Base-by-base conservation (phyloP, 345 rosid genomes). In the Hevea brasiliensis region DNA sequence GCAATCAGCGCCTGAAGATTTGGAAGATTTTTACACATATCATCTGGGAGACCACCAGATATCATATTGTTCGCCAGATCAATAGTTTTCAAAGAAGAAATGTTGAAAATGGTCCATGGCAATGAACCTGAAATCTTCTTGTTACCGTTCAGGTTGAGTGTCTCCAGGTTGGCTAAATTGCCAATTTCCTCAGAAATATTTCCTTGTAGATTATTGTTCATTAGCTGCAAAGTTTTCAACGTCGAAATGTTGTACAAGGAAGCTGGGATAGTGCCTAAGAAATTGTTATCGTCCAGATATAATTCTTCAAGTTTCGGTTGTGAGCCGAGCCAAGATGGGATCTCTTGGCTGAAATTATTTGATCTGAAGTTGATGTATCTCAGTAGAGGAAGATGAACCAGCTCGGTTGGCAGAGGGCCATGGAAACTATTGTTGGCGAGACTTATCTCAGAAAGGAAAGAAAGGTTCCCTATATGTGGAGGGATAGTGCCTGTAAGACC, bases 401-500 rank as follows among this genome's bases (percentile, higher is more conserved):
- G 1, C 47, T 66, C 70, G 4, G 7, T 1, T 0, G 68, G 63
- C 20, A 67, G 42, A 60, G 54, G 1, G 32, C 73, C 78, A 7
- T 61, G 68, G 13, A 75, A 72, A 7, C 50, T 58, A 32, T 79
- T 79, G 72, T 74, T 58, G 29, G 21, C 1, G 23, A 74, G 3
- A 7, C 7, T 1, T 24, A 79, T 18, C 48, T 21, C 0, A 44
- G n/a, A 0, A n/a, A 79, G 65, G 26, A 62, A 67, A 1, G 73
- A 72, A 1, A 76, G 20, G n/a, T 69, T 76, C 9, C 80, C 80
- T 1, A 68, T 7, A 4, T 71, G 67, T 3, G 78, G 67, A 24
- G 84, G 75, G 12, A 81, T 17, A 56, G 73, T 81, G 48, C 80
- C 78, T 6, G 27, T 3, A 17, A 70, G 70, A 70, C 18, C 61